Percentiles rank a stretch among this genome's conserved stretches.
These are phyloP conservation scores for Wilcoxina mikolae DNA, from an alignment of 495 filamentous ascomycete genomes.

Conservation along the genomic window DNA sequence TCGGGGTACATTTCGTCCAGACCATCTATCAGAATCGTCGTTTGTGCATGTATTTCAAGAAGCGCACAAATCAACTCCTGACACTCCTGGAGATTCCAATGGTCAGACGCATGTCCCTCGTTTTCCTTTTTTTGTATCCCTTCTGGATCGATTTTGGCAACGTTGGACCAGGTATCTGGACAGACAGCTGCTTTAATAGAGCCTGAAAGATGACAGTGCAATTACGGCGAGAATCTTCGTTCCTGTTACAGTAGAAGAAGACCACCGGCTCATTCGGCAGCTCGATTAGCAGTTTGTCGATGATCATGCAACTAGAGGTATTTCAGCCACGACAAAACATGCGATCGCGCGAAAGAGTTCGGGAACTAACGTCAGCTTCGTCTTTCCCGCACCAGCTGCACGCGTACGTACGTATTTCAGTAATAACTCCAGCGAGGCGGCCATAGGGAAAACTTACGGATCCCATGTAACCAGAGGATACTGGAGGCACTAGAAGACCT, in stretches of 20 bases:
- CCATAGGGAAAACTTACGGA: conserved; percentile 1
- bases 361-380: background rate
- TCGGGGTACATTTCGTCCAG: background rate
- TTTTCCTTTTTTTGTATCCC: background rate
- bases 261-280: background rate
- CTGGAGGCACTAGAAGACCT: conserved; percentile 5
- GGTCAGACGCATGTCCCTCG: background rate
- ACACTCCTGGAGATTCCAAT: background rate
- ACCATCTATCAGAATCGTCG: background rate
- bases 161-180: no score
- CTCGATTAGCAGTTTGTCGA: background rate
- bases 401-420: background rate
- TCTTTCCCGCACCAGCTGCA: background rate
- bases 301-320: background rate
- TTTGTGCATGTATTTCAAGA: background rate
- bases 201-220: background rate
- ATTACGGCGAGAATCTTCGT: background rate
- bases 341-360: no score
- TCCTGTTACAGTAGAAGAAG: conserved; percentile 14
- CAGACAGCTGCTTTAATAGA: background rate
- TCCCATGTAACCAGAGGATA: conserved; percentile 6
- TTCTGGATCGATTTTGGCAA: background rate
- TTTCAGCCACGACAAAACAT: no score
- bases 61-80: background rate
- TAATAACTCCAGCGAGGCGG: background rate